Evolutionary conservation across 2,329 filamentous ascomycete genomes (phyloP), one percentile per base, ranked within the genome.

Genomic region (Akanthomyces lecanii): DNA sequence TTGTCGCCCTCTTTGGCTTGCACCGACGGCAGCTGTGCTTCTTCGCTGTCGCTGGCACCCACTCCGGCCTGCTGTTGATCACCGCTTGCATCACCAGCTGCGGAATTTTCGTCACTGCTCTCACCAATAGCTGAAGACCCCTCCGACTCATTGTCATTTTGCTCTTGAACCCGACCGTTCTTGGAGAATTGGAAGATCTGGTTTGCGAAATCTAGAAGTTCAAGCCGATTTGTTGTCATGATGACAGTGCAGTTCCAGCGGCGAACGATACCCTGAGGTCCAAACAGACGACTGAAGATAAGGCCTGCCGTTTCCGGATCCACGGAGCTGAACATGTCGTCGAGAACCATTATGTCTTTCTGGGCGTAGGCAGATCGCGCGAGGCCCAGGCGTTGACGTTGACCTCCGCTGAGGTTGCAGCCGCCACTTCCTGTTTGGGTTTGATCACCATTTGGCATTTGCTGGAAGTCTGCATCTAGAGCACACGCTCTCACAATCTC

Each of bases 261-360:
- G 2, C 61, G 40, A 6, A 63, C n/a, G 12, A 63, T n/a, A 10
- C 61, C 61, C 2, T 16, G 7, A 3, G 30, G 38, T 6, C 61
- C 52, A n/a, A 58, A 63, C 0, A 63, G 45, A 2, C 45, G 5
- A 7, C 21, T 14, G 16, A 63, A 55, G 51, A 62, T 56, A 5
- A 5, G 6, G 4, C 4, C 28, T 6, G 61, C 61, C 4, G 52
- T 57, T 8, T 50, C 53, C 33, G 52, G 36, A 42, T 63, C 61
- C 5, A 63, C 51, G 4, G 52, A 44, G 38, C 59, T 61, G n/a
- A 61, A 40, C 4, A 54, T 12, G 33, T 61, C 59, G 18, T 61
- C 59, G 4, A 53, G 25, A 33, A 61, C 18, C 48, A 61, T 61
- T 3, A 54, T 51, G 4, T 53, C 28, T 5, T 52, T 23, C 21